A percentile compares a stretch with the other conserved stretches of the same genome.
Evolutionary conservation across 2,329 filamentous ascomycete genomes (phyloP).

Genomic region (Penicillium vulpinum): DNA sequence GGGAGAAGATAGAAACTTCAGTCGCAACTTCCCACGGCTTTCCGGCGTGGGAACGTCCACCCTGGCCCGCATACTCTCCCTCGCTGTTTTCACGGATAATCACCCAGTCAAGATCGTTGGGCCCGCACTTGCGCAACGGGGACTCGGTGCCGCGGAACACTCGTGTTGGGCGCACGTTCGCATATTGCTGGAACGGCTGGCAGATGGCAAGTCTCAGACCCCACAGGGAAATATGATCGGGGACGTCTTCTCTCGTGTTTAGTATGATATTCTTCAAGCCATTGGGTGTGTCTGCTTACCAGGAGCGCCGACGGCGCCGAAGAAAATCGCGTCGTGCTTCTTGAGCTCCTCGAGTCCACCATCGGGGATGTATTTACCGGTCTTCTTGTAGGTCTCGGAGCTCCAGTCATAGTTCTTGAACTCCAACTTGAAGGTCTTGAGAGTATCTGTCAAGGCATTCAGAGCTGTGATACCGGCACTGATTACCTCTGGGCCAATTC

Average conservation of each 20-base stretch:
- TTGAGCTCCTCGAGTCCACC: slow-evolving; percentile 59
- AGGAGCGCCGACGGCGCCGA: slow-evolving; percentile 67
- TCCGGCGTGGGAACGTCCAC: slow-evolving; percentile 61
- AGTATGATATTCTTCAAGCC: neutral
- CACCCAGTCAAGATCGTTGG: slow-evolving; percentile 65
- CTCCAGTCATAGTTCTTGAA: slow-evolving; percentile 68
- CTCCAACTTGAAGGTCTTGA: slow-evolving; percentile 59
- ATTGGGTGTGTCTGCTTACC: slow-evolving; percentile 31
- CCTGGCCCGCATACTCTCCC: slow-evolving; percentile 66
- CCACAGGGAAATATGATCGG: slow-evolving; percentile 69
- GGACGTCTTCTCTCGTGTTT: slow-evolving; percentile 50
- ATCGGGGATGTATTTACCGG: slow-evolving; percentile 64
- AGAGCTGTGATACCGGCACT: slow-evolving; percentile 63
- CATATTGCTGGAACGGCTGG: slow-evolving; percentile 66
- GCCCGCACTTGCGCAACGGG: slow-evolving; percentile 55
- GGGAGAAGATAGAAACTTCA: slow-evolving; percentile 65
- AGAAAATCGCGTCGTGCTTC: slow-evolving; percentile 65
- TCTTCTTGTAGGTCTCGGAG: slow-evolving; percentile 65
- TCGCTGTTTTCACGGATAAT: slow-evolving; percentile 68
- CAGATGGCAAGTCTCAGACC: slow-evolving; percentile 66
- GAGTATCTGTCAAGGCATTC: slow-evolving; percentile 42
- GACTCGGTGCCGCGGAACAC: slow-evolving; percentile 62
- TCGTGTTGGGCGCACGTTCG: slow-evolving; percentile 66
- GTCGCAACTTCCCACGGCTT: slow-evolving; percentile 62
- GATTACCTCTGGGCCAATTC: slow-evolving; percentile 69